Evolutionary conservation across 805 yeast species (phyloP).

Genomic region (Cyberlindnera bimundalis): DNA sequence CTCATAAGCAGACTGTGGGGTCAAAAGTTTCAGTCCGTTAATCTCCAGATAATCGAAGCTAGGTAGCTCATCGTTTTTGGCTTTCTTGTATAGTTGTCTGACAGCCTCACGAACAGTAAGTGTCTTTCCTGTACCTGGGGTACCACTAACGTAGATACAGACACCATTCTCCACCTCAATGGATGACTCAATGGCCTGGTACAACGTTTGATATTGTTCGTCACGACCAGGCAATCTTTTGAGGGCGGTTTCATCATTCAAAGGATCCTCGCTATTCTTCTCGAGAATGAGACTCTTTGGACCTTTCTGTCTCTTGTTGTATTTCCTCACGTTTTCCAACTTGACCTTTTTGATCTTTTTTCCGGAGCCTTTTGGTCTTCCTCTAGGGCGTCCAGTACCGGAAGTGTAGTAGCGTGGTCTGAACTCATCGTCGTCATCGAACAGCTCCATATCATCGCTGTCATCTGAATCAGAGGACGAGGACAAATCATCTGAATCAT

Average conservation of each 20-base stretch:
- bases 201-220: slow-evolving; percentile 70
- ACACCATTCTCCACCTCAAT: slow-evolving; percentile 70
- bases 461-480: slow-evolving; percentile 2
- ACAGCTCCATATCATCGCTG: slow-evolving; percentile 12
- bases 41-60: slow-evolving; percentile 77
- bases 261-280: slow-evolving; percentile 24
- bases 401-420: slow-evolving; percentile 25
- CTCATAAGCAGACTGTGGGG: slow-evolving; percentile 82
- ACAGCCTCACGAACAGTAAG: slow-evolving; percentile 89
- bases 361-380: slow-evolving; percentile 23
- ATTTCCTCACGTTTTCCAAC: slow-evolving; percentile 16
- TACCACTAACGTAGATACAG: slow-evolving; percentile 89
- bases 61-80: slow-evolving; percentile 36
- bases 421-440: slow-evolving; percentile 26
- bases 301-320: slow-evolving; percentile 28
- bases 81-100: slow-evolving; percentile 51
- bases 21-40: slow-evolving; percentile 81
- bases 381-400: slow-evolving; percentile 29
- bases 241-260: slow-evolving; percentile 31
- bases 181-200: slow-evolving; percentile 65
- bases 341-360: neutral
- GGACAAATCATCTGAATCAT: slow-evolving; percentile 15
- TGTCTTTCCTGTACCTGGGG: slow-evolving; percentile 98
- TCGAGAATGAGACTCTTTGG: slow-evolving; percentile 17
- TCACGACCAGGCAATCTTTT: slow-evolving; percentile 75